Conservation (phyloP, 202 grass and related monocot species). For the Schoenoplectus tabernaemontani region DNA sequence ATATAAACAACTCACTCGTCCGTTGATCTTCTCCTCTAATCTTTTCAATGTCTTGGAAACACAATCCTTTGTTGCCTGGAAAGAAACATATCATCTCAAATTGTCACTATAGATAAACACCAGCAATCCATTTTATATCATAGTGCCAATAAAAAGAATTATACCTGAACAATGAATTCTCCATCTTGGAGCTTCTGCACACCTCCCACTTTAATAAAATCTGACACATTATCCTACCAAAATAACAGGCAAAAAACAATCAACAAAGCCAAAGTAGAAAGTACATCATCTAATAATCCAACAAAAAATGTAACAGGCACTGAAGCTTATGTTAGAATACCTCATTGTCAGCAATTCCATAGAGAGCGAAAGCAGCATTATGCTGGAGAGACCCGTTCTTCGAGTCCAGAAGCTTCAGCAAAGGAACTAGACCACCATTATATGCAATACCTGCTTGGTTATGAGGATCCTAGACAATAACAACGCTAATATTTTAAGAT, state of each 20-base stretch:
- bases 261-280: constrained; percentile 2
- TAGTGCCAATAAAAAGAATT: background rate
- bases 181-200: constrained; percentile 96
- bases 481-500: background rate
- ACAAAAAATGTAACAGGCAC: background rate
- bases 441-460: constrained; percentile 99
- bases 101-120: background rate
- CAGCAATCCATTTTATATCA: background rate
- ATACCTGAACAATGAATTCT: constrained; percentile 97
- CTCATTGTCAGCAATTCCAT: constrained; percentile 99
- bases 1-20: constrained; percentile 55
- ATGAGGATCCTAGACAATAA: constrained; percentile 69
- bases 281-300: background rate
- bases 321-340: constrained; percentile 33
- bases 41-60: constrained; percentile 97
- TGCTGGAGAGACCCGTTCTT: constrained; percentile 99
- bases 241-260: constrained; percentile 21
- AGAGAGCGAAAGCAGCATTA: constrained; percentile 99
- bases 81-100: constrained; percentile 19
- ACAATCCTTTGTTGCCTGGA: constrained; percentile 98
- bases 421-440: constrained; percentile 84
- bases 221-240: constrained; percentile 79
- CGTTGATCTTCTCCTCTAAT: constrained; percentile 96
- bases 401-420: constrained; percentile 98
- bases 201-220: constrained; percentile 97